Evolutionary conservation across 345 rosid genomes (phyloP).

Genomic region (Eucalyptus fibrosa): DNA sequence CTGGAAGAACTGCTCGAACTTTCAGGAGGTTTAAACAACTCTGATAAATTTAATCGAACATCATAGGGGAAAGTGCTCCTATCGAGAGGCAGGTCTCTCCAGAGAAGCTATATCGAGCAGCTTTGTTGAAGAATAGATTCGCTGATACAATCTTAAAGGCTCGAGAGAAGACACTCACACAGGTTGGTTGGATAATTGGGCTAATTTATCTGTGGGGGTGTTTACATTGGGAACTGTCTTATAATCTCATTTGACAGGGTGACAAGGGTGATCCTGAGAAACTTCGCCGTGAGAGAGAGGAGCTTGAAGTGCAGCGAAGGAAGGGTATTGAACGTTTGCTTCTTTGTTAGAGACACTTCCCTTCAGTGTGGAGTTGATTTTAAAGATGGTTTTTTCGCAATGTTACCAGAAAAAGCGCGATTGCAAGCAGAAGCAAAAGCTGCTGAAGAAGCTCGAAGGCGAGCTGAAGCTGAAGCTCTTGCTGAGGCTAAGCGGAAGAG

Average conservation of each 20-base stretch:
- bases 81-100: constrained; percentile 62
- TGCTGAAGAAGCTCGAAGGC: constrained; percentile 80
- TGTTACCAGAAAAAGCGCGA: constrained; percentile 70
- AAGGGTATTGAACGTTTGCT: constrained; percentile 35
- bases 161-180: constrained; percentile 71
- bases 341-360: background rate
- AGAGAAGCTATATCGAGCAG: constrained; percentile 78
- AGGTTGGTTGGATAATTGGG: constrained; percentile 29
- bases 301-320: constrained; percentile 59
- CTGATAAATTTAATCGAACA: constrained; percentile 7
- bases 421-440: constrained; percentile 90
- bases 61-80: constrained; percentile 64
- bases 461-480: constrained; percentile 86
- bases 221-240: background rate
- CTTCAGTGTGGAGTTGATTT: background rate
- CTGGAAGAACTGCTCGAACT: constrained; percentile 2
- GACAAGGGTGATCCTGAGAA: constrained; percentile 79
- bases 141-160: constrained; percentile 96
- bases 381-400: background rate
- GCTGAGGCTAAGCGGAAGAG: constrained; percentile 73
- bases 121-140: constrained; percentile 65
- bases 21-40: constrained; percentile 17
- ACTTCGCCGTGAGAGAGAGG: constrained; percentile 73
- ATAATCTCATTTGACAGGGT: constrained; percentile 27
- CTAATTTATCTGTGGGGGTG: background rate